These are phyloP conservation scores for Dichotomocladium elegans DNA, from an alignment of 371 early-diverging fungal genomes.

Conservation along the genomic window DNA sequence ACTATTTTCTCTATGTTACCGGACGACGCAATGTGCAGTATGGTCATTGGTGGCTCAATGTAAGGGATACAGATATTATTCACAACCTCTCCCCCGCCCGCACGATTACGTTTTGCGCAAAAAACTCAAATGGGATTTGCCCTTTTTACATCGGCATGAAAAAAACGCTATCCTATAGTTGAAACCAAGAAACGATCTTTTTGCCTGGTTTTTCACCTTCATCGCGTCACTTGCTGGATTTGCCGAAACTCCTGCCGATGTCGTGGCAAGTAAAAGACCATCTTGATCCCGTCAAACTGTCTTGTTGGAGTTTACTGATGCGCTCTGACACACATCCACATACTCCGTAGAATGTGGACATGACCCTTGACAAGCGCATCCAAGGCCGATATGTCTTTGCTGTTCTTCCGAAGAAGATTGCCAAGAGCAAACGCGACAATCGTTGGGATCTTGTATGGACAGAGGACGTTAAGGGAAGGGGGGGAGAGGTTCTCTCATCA, in stretches of 20 bases:
- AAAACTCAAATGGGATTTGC: too few relatives aligned
- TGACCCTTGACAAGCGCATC: slow-evolving; percentile 43
- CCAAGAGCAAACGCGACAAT: slow-evolving; percentile 44
- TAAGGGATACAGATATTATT: slow-evolving; percentile 1
- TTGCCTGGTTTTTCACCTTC: slow-evolving; percentile 20
- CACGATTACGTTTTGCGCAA: too few relatives aligned
- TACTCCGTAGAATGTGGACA: slow-evolving; percentile 8
- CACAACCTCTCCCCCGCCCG: too few relatives aligned
- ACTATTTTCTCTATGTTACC: slow-evolving; percentile 67
- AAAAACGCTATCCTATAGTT: slow-evolving; percentile 17
- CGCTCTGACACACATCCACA: too few relatives aligned
- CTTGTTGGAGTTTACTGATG: too few relatives aligned
- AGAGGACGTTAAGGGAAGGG: background rate
- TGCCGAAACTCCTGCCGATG: slow-evolving; percentile 24
- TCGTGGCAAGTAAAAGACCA: slow-evolving; percentile 23
- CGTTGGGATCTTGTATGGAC: slow-evolving; percentile 66
- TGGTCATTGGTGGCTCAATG: slow-evolving; percentile 67
- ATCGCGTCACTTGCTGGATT: slow-evolving; percentile 18
- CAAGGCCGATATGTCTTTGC: slow-evolving; percentile 64
- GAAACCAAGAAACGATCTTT: slow-evolving; percentile 42
- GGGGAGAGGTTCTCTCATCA: background rate
- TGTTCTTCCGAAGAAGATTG: slow-evolving; percentile 49
- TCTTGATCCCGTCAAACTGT: too few relatives aligned
- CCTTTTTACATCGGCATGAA: background rate
- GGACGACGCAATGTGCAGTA: slow-evolving; percentile 69